Percentiles rank a stretch among this genome's conserved stretches.
These are phyloP conservation scores for Xerocomus nothofagi DNA, from an alignment of 1,284 basidiomycete genomes.

Conservation along the genomic window DNA sequence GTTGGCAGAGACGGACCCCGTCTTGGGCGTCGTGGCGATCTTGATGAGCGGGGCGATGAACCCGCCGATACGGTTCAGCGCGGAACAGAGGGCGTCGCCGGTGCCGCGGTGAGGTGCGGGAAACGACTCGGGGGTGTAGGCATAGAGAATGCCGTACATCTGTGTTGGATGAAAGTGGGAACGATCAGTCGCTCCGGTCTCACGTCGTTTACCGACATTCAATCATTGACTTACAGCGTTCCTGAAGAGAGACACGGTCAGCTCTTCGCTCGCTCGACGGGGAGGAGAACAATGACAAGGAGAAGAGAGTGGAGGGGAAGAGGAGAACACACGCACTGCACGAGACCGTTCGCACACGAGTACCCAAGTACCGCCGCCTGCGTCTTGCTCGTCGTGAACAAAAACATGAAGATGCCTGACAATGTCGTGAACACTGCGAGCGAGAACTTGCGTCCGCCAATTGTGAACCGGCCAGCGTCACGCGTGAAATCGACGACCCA, in stretches of 20 bases:
- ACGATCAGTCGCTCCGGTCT: background rate
- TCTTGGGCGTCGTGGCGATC: conserved; percentile 41
- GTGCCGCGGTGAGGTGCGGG: conserved; percentile 64
- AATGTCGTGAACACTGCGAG: conserved; percentile 51
- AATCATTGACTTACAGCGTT: conserved; percentile 32
- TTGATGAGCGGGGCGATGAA: conserved; percentile 57
- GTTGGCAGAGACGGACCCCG: conserved; percentile 36
- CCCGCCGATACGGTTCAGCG: conserved; percentile 55
- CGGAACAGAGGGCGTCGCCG: conserved; percentile 57
- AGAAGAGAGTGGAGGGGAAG: too few relatives aligned
- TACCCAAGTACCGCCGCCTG: conserved; percentile 49
- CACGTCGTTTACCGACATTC: background rate
- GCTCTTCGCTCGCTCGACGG: conserved; percentile 28
- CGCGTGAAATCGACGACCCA: conserved; percentile 51
- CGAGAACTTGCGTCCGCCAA: conserved; percentile 53
- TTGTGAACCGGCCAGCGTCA: conserved; percentile 27
- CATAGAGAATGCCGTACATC: conserved; percentile 64
- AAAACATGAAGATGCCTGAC: conserved; percentile 59
- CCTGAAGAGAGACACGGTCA: conserved; percentile 19
- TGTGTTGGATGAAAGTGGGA: conserved; percentile 12
- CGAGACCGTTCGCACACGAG: conserved; percentile 53
- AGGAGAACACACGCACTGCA: conserved; percentile 32
- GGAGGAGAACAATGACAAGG: too few relatives aligned
- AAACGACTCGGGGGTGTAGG: conserved; percentile 66
- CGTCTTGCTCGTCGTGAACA: conserved; percentile 58